Base-by-base conservation (phyloP, 139 green algal species). In the Coccomyxa sp. region DNA sequence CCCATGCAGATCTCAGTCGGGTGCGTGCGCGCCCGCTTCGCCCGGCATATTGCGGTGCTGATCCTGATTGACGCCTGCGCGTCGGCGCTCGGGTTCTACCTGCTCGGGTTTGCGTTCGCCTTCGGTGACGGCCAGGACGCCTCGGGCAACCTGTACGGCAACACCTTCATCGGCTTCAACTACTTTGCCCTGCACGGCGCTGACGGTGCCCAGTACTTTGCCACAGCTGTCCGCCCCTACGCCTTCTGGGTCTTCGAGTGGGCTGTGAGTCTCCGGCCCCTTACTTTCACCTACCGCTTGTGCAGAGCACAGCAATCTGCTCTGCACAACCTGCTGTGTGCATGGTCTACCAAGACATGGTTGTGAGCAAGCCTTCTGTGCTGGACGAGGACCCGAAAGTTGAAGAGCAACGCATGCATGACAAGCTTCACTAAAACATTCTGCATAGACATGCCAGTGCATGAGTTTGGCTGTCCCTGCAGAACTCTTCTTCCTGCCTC, bases 31-130 rank as follows among this genome's bases (percentile, higher is more conserved):
- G 41, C 73, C 22, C 82, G 80, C 24, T 86, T 86, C 36, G 78
- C 83, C 55, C 83, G 79, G 77, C 84, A 88, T 40, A 88, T 88
- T 69, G 73, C 83, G 29, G 81, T 86, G 33, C 80, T 86, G 1
- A 86, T 86, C 71, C 58, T 88, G 64, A 36, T 86, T 38, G 83
- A 88, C 41, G 79, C 80, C 2, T 78, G 70, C 37, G 77, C 77
- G 0, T 77, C 73, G 38, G 77, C 80, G 8, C 39, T 88, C 41
- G 77, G 76, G n/a, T 88, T 72, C 8, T 88, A 81, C 44, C 35
- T 84, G 0, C 79, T 85, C 73, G 83, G 77, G 10, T 87, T 69
- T 75, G 76, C 78, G 18, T 81, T 85, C 77, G 82, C 54, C 44
- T 86, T 80, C 69, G 78, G 75, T 12, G 69, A 80, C 35, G 36